These are phyloP conservation scores for Aspergillus haitiensis DNA, from an alignment of 495 filamentous ascomycete genomes.

Conservation along the genomic window DNA sequence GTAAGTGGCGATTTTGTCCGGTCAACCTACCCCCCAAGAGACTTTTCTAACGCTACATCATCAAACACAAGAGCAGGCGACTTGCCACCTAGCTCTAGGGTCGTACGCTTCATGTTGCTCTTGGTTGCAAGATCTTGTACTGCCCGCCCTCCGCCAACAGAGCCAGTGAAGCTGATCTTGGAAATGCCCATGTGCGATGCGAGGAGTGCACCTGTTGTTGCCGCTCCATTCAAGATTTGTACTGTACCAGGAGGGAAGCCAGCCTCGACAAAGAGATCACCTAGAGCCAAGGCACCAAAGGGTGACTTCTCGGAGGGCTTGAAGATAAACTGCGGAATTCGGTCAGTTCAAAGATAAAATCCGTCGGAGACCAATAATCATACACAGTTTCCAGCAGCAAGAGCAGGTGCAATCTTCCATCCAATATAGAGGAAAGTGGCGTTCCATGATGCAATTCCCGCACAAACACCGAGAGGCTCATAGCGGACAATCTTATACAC, in stretches of 20 bases:
- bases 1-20: background rate
- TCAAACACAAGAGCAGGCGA: conserved; percentile 40
- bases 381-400: conserved; percentile 18
- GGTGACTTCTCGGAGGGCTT: conserved; percentile 89
- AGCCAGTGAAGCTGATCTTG: conserved; percentile 28
- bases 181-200: conserved; percentile 21
- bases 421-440: conserved; percentile 18
- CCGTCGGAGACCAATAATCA: too few relatives aligned
- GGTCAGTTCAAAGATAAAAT: too few relatives aligned
- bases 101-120: conserved; percentile 49
- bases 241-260: conserved; percentile 88
- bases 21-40: conserved; percentile 9
- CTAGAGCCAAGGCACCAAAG: conserved; percentile 60
- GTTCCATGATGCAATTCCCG: conserved; percentile 21
- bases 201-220: conserved; percentile 55
- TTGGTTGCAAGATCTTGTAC: conserved; percentile 32
- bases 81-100: conserved; percentile 45
- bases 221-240: conserved; percentile 79
- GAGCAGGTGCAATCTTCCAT: conserved; percentile 19
- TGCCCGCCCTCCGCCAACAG: conserved; percentile 14
- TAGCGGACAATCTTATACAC: conserved; percentile 20
- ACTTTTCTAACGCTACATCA: conserved; percentile 29
- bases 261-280: conserved; percentile 66
- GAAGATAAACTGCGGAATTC: conserved; percentile 53
- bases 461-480: conserved; percentile 20